These are phyloP conservation scores for Bocquillonia castaneifolia DNA, from an alignment of 441 rosid species.

Conservation along the genomic window DNA sequence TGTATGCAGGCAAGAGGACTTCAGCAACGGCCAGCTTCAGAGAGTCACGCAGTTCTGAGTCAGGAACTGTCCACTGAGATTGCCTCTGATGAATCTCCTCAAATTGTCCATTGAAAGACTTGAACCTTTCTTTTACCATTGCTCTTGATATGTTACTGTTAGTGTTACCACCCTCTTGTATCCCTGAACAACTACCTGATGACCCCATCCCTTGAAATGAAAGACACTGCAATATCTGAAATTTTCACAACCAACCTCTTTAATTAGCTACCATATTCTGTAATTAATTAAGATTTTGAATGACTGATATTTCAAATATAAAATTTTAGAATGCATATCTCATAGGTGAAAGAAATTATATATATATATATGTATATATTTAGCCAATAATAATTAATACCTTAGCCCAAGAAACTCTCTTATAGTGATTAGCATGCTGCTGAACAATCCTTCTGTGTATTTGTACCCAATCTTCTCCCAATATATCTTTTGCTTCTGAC, in stretches of 20 bases:
- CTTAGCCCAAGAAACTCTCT: constrained; percentile 96
- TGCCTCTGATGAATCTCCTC: constrained; percentile 87
- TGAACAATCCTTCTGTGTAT: constrained; percentile 88
- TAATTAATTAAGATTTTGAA: too few relatives aligned
- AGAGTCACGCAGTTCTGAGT: constrained; percentile 84
- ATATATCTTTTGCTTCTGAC: constrained; percentile 87
- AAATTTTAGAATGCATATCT: too few relatives aligned
- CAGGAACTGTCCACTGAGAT: constrained; percentile 95
- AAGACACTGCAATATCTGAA: constrained; percentile 83
- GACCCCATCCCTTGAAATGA: constrained; percentile 48
- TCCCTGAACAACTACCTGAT: constrained; percentile 31
- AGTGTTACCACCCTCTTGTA: constrained; percentile 32
- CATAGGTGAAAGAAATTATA: too few relatives aligned
- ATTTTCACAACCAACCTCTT: too few relatives aligned
- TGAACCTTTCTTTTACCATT: constrained; percentile 74
- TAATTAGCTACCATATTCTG: too few relatives aligned
- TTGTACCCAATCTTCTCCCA: constrained; percentile 99
- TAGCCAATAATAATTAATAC: too few relatives aligned
- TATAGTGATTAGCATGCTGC: constrained; percentile 90
- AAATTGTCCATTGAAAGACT: constrained; percentile 74
- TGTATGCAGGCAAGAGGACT: constrained; percentile 83
- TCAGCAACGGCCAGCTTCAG: constrained; percentile 88
- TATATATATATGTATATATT: too few relatives aligned
- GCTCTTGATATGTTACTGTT: constrained; percentile 52
- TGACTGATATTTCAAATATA: too few relatives aligned